Conservation (phyloP, 495 filamentous ascomycete genomes). For the Hypoxylon fragiforme region DNA sequence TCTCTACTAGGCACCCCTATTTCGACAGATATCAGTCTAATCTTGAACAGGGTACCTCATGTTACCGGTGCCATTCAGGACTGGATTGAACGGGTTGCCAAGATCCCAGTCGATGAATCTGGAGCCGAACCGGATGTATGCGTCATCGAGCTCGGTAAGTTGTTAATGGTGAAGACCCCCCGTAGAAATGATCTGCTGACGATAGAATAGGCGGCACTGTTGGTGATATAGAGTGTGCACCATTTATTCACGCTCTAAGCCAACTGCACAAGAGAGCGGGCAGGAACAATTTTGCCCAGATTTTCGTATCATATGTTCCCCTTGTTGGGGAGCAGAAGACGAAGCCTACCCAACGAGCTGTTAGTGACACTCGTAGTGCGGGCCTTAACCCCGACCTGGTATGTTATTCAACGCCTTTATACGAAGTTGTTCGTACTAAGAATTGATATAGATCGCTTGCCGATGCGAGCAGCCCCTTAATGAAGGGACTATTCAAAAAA, state of each 20-base stretch:
- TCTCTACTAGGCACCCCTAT: neutral
- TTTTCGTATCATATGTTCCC: slow-evolving; percentile 81
- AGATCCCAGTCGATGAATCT: slow-evolving; percentile 84
- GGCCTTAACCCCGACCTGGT: slow-evolving; percentile 83
- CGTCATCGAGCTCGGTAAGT: slow-evolving; percentile 52
- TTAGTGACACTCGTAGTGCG: slow-evolving; percentile 75
- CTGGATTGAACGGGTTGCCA: slow-evolving; percentile 87
- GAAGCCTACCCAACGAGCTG: slow-evolving; percentile 91
- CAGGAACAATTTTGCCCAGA: slow-evolving; percentile 81
- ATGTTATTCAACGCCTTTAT: neutral
- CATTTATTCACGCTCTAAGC: slow-evolving; percentile 85
- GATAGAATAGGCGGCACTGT: slow-evolving; percentile 40
- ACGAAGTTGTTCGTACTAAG: slow-evolving; percentile 1
- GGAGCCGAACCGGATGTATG: slow-evolving; percentile 86
- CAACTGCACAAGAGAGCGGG: slow-evolving; percentile 74
- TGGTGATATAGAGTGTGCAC: slow-evolving; percentile 85
- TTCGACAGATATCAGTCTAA: neutral
- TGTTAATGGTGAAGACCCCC: neutral
- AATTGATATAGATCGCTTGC: slow-evolving; percentile 71
- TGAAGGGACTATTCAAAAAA: slow-evolving; percentile 77
- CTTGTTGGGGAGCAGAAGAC: slow-evolving; percentile 91
- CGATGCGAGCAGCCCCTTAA: slow-evolving; percentile 78
- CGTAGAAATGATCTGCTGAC: neutral
- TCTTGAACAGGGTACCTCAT: slow-evolving; percentile 66
- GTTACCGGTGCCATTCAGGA: slow-evolving; percentile 88